Conservation (phyloP, 2,329 filamentous ascomycete species). For the Aspergillus costaricaensis region DNA sequence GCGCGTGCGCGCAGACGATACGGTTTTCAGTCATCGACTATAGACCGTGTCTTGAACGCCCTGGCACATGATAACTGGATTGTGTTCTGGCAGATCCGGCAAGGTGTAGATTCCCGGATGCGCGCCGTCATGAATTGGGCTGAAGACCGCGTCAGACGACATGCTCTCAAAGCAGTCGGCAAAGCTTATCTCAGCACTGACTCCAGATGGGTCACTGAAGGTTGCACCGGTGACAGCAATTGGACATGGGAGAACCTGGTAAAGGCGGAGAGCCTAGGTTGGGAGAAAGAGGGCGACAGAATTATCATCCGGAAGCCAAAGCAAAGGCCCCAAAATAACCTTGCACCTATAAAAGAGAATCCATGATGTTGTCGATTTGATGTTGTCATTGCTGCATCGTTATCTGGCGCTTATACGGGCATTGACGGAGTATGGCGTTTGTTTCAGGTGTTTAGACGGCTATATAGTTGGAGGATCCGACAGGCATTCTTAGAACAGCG, state of each 20-base stretch:
- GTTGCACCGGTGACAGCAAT: conserved; percentile 43
- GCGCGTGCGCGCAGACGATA: conserved; percentile 53
- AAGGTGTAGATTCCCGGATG: conserved; percentile 76
- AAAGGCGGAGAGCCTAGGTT: conserved; percentile 73
- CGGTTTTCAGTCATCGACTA: conserved; percentile 63
- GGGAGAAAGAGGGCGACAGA: conserved; percentile 72
- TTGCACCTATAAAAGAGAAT: conserved; percentile 21
- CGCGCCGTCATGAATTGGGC: conserved; percentile 79
- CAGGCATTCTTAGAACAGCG: conserved; percentile 13
- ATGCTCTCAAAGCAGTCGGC: conserved; percentile 84
- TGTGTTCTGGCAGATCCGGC: conserved; percentile 70
- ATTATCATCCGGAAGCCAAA: conserved; percentile 71
- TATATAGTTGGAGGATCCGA: not conserved
- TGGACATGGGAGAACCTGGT: conserved; percentile 71
- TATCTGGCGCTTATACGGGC: conserved; percentile 19
- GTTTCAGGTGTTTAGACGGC: conserved; percentile 6
- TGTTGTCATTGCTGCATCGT: conserved; percentile 5
- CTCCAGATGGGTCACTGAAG: conserved; percentile 68
- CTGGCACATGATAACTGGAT: conserved; percentile 82
- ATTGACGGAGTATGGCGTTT: conserved; percentile 22
- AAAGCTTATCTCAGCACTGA: conserved; percentile 76
- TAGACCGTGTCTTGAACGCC: conserved; percentile 69
- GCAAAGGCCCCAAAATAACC: conserved; percentile 24
- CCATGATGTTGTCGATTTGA: not conserved
- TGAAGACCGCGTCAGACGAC: conserved; percentile 69